phyloP scores from a whole-genome alignment of 2,329 filamentous ascomycete genomes.

The Orbilia blumenaviensis region DNA sequence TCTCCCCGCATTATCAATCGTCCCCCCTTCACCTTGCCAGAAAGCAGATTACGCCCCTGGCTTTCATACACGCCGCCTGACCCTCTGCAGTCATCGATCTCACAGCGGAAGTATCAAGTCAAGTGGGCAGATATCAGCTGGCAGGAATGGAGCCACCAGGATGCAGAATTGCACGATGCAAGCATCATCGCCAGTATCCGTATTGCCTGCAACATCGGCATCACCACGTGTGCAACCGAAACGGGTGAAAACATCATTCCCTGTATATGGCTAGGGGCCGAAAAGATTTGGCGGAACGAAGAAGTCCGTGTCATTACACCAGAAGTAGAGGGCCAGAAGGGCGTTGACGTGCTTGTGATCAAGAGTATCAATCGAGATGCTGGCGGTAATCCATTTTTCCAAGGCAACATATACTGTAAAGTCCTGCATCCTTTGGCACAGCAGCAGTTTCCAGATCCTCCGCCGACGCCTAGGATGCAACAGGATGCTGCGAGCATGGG shows the following conservation, averaged over 20 bases:
- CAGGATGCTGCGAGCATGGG: slow-evolving; percentile 36
- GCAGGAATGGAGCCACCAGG: slow-evolving; percentile 45
- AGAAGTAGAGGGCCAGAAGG: slow-evolving; percentile 48
- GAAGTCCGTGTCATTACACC: slow-evolving; percentile 50
- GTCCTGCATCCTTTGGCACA: slow-evolving; percentile 22
- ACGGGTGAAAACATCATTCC: slow-evolving; percentile 34
- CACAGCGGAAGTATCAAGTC: slow-evolving; percentile 45
- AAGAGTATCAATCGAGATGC: slow-evolving; percentile 37
- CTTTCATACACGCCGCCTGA: slow-evolving; percentile 52
- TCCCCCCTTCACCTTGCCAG: slow-evolving; percentile 27
- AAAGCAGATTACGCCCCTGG: slow-evolving; percentile 46
- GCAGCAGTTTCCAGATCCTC: slow-evolving; percentile 30
- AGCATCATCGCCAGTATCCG: slow-evolving; percentile 52
- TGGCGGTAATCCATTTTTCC: slow-evolving; percentile 23
- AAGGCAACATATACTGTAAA: slow-evolving; percentile 50
- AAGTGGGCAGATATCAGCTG: slow-evolving; percentile 52
- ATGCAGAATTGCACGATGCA: slow-evolving; percentile 51
- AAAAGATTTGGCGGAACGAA: slow-evolving; percentile 52
- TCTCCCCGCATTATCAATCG: slow-evolving; percentile 44
- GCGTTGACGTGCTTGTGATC: slow-evolving; percentile 50
- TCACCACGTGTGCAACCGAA: slow-evolving; percentile 40
- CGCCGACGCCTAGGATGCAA: slow-evolving; percentile 46
- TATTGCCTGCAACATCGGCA: slow-evolving; percentile 51
- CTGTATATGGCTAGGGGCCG: slow-evolving; percentile 50
- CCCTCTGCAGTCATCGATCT: slow-evolving; percentile 47